Evolutionary conservation across 2,329 filamentous ascomycete species (phyloP).

Genomic region (Xylariales sp.): DNA sequence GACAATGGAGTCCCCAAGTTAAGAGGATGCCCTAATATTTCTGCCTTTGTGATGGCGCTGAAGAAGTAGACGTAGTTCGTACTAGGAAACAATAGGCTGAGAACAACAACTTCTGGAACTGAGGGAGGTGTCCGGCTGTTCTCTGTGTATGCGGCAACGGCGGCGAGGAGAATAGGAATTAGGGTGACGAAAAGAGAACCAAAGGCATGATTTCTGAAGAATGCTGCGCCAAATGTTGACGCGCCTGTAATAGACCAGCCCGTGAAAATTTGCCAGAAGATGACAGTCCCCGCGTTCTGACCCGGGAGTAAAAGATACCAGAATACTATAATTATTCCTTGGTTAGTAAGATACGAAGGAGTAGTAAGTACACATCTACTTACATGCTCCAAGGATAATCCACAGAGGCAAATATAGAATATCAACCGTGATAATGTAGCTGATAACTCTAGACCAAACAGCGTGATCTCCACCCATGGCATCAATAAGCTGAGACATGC

Average conservation of each 20-base stretch:
- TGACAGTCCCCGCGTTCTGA: slow-evolving; percentile 48
- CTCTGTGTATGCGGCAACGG: slow-evolving; percentile 38
- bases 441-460: slow-evolving; percentile 69
- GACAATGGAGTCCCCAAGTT: slow-evolving; percentile 31
- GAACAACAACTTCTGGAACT: slow-evolving; percentile 37
- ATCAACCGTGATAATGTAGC: slow-evolving; percentile 75
- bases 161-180: slow-evolving; percentile 48
- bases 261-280: slow-evolving; percentile 60
- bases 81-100: slow-evolving; percentile 48
- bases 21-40: slow-evolving; percentile 39
- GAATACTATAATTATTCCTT: slow-evolving; percentile 43
- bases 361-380: slow-evolving; percentile 16
- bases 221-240: slow-evolving; percentile 65
- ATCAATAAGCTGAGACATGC: slow-evolving; percentile 79
- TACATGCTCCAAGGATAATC: slow-evolving; percentile 49
- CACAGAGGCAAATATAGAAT: slow-evolving; percentile 69
- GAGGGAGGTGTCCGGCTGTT: slow-evolving; percentile 31
- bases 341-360: neutral
- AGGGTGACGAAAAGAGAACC: slow-evolving; percentile 50
- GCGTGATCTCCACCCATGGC: slow-evolving; percentile 75
- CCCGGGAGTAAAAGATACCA: slow-evolving; percentile 47
- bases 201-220: slow-evolving; percentile 51
- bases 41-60: slow-evolving; percentile 44
- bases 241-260: slow-evolving; percentile 70
- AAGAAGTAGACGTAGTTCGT: slow-evolving; percentile 52